Evolutionary conservation across 116 monocot genomes (phyloP), one percentile per base, ranked within the genome.

Genomic region (Posidonia oceanica): DNA sequence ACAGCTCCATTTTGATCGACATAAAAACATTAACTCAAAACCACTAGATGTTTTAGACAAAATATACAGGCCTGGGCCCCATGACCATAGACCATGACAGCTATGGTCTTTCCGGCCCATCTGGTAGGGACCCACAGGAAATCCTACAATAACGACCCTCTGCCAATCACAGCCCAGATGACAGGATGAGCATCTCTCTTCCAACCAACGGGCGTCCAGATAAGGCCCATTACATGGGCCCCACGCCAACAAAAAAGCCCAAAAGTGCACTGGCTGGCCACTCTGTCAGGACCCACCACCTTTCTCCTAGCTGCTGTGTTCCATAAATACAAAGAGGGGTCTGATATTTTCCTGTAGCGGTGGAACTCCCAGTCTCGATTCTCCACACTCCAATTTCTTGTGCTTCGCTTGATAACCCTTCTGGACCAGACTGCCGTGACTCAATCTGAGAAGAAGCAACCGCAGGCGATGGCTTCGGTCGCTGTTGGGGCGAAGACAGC

Each of bases 401-500:
- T 11, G 22, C 29, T 29, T 29, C 29, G 1, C 29, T 29, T 29
- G 29, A 29, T 29, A 29, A 29, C 16, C 38, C 39, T 0, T 14
- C 38, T 39, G 12, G 8, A 68, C 67, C 20, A 0, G 36, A 8
- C 2, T 52, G 8, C 10, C 36, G 61, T 61, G 71, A 48, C 23
- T 20, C 41, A 7, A 40, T 59, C 39, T 7, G 71, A 42, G 51
- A 59, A 37, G 61, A 68, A 53, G 51, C 56, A 40, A 20, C 70
- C n/a, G 3, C 66, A 42, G 41, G 5, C 8, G n/a, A 7, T 15
- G 40, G 20, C 79, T 3, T 81, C 77, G 15, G 68, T 42, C 54
- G 81, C 78, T 3, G 70, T 82, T 6, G 84, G 84, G 20, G 84
- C 76, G 17, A 83, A 74, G 77, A 82, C 86, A 1, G 82, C 79